Conservation (phyloP, 176 grass and related monocot genomes). For the Musa schizocarpa region DNA sequence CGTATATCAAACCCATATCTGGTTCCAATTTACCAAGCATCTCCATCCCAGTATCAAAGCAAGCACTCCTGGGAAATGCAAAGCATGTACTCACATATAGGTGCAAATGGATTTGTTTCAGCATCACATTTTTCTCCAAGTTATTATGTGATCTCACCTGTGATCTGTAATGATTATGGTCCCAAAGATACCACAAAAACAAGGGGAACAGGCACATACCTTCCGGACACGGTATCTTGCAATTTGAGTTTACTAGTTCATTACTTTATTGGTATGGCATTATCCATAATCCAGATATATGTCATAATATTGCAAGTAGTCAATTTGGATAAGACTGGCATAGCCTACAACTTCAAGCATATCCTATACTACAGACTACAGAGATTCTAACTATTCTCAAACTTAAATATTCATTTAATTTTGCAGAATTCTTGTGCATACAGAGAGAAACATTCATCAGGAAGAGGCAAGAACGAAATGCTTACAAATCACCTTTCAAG, state of each 20-base stretch:
- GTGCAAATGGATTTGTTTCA: slow-evolving; percentile 34
- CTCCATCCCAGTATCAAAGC: slow-evolving; percentile 33
- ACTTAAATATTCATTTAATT: slow-evolving; percentile 12
- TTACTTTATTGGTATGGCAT: too few relatives aligned
- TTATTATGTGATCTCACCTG: slow-evolving; percentile 41
- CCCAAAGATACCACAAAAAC: slow-evolving; percentile 43
- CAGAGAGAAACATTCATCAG: slow-evolving; percentile 32
- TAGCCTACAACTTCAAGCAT: too few relatives aligned
- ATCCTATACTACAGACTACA: not conserved
- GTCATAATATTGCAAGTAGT: not conserved
- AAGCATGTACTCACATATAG: slow-evolving; percentile 38
- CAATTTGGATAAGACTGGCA: too few relatives aligned
- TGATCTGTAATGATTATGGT: slow-evolving; percentile 31
- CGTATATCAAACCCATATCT: slow-evolving; percentile 18
- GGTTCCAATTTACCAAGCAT: slow-evolving; percentile 24
- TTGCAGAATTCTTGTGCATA: slow-evolving; percentile 37
- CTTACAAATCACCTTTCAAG: slow-evolving; percentile 34
- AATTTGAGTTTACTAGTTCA: not conserved
- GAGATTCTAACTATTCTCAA: not conserved
- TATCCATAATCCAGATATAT: not conserved
- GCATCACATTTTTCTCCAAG: slow-evolving; percentile 31
- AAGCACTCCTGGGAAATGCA: slow-evolving; percentile 44
- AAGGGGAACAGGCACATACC: slow-evolving; percentile 84
- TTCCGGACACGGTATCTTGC: slow-evolving; percentile 49
- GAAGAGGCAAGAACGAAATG: slow-evolving; percentile 40